Base-by-base conservation (phyloP, 306 rosid species). In the Malus fusca region DNA sequence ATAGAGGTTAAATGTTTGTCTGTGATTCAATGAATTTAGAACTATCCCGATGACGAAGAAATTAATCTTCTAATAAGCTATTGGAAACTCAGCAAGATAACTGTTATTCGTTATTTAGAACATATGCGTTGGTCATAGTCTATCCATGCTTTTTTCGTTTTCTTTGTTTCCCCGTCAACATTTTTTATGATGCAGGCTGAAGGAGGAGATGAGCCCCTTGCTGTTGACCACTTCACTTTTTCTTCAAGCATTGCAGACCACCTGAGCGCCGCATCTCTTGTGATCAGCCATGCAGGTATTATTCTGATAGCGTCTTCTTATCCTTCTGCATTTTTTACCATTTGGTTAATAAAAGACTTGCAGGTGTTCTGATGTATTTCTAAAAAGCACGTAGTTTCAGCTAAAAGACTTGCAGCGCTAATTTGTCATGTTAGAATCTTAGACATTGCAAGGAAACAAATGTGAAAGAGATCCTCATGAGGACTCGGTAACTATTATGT, bases 161-260 rank as follows among this genome's bases (percentile, higher is more conserved):
- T 35, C 40, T 35, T 35, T 35, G 40, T 35, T 35, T 35, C 40
- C 40, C 40, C 9, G 40, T 35, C 40, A 35, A 35, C 9, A 35
- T 35, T 35, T 18, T 25, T 8, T 71, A 51, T 56, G 26, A 66
- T 83, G 85, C 79, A 89, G 97, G 80, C 85, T 74, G 92, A 79
- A 71, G 93, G 88, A 84, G 85, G 77, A 63, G 86, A 83, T 78
- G 85, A 82, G 40, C 83, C 85, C 3, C 73, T 92, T 81, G 83
- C 71, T 51, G 95, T 95, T 40, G 97, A 92, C 60, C 84, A 75
- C 82, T 91, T 91, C 83, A 88, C 95, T 72, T 94, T 94, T 79
- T 91, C 97, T 77, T 86, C 98, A 62, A 94, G 95, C 87, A 94
- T 94, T 61, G 97, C 97, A 6, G 92, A 87, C 31, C 84, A 90